Evolutionary conservation across 768 basidiomycete genomes (phyloP).

Genomic region (Auricularia auricula-judae): DNA sequence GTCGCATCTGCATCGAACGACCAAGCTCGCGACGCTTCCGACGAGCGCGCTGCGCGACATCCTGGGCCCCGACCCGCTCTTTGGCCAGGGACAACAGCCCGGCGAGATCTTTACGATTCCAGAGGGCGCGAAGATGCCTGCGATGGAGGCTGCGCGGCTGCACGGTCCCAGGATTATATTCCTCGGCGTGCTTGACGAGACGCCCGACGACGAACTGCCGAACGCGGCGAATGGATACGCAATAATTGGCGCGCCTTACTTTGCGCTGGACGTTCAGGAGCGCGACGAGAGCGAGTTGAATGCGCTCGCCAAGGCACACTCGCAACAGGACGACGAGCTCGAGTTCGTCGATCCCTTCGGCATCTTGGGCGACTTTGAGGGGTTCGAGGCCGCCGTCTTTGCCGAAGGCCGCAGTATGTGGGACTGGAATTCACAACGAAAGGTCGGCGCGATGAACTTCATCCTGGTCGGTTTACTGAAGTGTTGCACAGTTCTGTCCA

Average conservation of each 20-base stretch:
- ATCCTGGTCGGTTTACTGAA: not conserved
- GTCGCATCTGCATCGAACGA: slow-evolving; percentile 14
- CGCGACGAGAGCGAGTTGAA: slow-evolving; percentile 16
- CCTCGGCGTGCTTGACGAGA: slow-evolving; percentile 57
- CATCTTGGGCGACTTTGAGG: slow-evolving; percentile 44
- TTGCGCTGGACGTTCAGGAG: slow-evolving; percentile 64
- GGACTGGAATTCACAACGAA: slow-evolving; percentile 91
- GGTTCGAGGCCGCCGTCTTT: slow-evolving; percentile 47
- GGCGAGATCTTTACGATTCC: slow-evolving; percentile 17
- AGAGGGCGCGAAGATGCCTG: slow-evolving; percentile 13
- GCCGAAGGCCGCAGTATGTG: slow-evolving; percentile 49
- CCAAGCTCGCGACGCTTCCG: slow-evolving; percentile 40
- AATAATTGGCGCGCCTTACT: slow-evolving; percentile 75
- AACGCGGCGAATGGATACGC: slow-evolving; percentile 46
- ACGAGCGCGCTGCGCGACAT: slow-evolving; percentile 53
- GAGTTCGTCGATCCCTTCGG: slow-evolving; percentile 58
- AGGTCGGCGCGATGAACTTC: slow-evolving; percentile 30
- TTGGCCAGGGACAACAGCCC: slow-evolving; percentile 52
- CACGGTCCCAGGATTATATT: slow-evolving; percentile 57
- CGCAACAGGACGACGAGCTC: slow-evolving; percentile 30
- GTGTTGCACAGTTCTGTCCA: slow-evolving; percentile 63
- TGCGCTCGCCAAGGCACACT: slow-evolving; percentile 28
- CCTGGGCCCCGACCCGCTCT: slow-evolving; percentile 57
- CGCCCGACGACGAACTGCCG: slow-evolving; percentile 30
- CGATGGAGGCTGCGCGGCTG: slow-evolving; percentile 48